Evolutionary conservation across 768 basidiomycete species (phyloP).

Genomic region (Pleurotus tuber-regium): DNA sequence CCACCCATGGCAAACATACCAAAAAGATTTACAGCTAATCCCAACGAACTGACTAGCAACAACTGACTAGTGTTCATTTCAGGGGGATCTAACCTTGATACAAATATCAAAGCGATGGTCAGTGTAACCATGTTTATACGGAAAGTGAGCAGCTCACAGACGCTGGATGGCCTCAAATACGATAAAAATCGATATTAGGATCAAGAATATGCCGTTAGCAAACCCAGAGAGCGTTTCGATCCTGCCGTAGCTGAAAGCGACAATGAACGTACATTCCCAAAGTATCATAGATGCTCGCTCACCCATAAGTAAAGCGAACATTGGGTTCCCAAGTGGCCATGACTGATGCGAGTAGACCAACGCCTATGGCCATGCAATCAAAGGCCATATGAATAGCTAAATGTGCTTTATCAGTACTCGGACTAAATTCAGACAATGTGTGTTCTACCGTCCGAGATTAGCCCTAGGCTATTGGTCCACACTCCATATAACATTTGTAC

Average conservation of each 20-base stretch:
- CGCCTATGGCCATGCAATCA: constrained; percentile 95
- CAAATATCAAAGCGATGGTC: neutral
- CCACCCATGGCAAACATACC: constrained; percentile 99
- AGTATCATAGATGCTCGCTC: constrained; percentile 19
- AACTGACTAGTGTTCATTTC: constrained; percentile 98
- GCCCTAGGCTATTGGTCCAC: constrained; percentile 94
- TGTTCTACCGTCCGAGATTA: constrained; percentile 88
- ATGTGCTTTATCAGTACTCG: constrained; percentile 8
- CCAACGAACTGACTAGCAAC: constrained; percentile 83
- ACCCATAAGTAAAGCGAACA: constrained; percentile 95
- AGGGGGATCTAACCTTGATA: constrained; percentile 89
- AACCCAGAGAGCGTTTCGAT: constrained; percentile 98
- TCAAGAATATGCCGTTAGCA: constrained; percentile 93
- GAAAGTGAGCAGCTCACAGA: constrained; percentile 48
- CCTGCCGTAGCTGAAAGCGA: constrained; percentile 70
- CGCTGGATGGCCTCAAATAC: constrained; percentile 97
- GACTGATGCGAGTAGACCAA: constrained; percentile 93
- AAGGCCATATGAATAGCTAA: constrained; percentile 99
- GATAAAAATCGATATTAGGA: constrained; percentile 95
- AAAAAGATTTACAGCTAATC: constrained; percentile 91
- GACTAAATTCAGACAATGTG: constrained; percentile 9
- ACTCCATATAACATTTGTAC: constrained; percentile 97
- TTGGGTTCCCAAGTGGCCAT: constrained; percentile 99
- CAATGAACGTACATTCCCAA: neutral
- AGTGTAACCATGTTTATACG: neutral